A percentile compares a stretch with the other conserved stretches of the same genome.
Conservation (phyloP, 2,329 filamentous ascomycete genomes). For the Cladophialophora yegresii region DNA sequence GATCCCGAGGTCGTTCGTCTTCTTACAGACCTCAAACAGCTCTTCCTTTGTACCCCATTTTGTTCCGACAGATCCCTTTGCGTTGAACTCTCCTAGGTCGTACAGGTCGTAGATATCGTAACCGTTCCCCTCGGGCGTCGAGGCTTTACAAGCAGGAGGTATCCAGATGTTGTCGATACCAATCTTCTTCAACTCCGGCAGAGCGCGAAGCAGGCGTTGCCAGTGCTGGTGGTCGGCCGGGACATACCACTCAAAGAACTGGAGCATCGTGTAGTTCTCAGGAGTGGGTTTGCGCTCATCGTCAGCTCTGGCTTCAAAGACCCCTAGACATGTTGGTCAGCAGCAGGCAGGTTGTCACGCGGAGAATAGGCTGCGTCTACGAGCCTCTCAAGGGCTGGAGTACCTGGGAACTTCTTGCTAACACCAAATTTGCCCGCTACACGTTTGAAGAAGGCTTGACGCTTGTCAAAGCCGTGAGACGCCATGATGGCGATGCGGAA, state of each 20-base stretch:
- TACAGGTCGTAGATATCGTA: conserved; percentile 66
- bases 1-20: conserved; percentile 36
- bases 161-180: conserved; percentile 62
- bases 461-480: conserved; percentile 11
- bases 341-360: neutral
- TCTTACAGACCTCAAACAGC: conserved; percentile 30
- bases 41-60: conserved; percentile 66
- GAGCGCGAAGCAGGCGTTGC: conserved; percentile 52
- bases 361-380: neutral
- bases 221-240: conserved; percentile 60
- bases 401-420: conserved; percentile 21
- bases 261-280: conserved; percentile 52
- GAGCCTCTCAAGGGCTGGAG: neutral
- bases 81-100: conserved; percentile 66
- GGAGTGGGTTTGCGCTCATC: conserved; percentile 25
- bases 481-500: neutral
- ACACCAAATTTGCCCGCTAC: conserved; percentile 15
- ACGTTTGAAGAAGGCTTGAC: conserved; percentile 19
- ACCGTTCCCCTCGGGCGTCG: conserved; percentile 59
- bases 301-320: conserved; percentile 1
- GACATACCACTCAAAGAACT: conserved; percentile 68
- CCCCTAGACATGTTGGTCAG: conserved; percentile 1
- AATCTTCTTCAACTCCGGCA: conserved; percentile 55
- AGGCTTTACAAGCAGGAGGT: conserved; percentile 66
- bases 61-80: conserved; percentile 58